A percentile compares a stretch with the other conserved stretches of the same genome.
phyloP scores from a whole-genome alignment of 108 stramenopile species.

The Schizochytrium sp. region DNA sequence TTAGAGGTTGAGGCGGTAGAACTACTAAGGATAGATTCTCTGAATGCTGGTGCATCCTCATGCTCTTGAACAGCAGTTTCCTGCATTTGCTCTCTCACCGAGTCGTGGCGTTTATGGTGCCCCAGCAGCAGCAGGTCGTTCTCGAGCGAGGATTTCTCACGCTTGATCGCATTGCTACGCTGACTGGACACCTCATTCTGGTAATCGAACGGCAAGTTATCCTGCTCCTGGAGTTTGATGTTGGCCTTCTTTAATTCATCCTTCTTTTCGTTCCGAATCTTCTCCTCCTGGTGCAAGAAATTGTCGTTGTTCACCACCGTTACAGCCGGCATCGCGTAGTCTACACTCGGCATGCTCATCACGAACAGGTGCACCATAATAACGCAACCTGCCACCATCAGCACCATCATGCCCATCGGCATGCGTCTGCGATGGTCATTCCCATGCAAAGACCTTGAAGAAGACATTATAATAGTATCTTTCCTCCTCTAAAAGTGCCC shows the following conservation, averaged over 20 bases:
- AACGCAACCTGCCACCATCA: not conserved
- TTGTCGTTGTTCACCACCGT: not conserved
- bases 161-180: not conserved
- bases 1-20: not conserved
- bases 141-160: not conserved
- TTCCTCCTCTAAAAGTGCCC: not conserved
- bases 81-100: slow-evolving; percentile 5
- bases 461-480: too few species aligned
- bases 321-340: not conserved
- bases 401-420: slow-evolving; percentile 29
- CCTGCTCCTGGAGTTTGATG: not conserved
- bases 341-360: slow-evolving; percentile 1
- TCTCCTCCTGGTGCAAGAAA: not conserved
- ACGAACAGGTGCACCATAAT: not conserved
- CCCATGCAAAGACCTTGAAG: too few species aligned
- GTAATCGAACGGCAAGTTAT: not conserved
- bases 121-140: not conserved
- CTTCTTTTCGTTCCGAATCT: not conserved
- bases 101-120: not conserved
- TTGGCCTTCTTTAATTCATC: not conserved
- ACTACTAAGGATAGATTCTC: not conserved
- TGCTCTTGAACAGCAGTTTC: not conserved
- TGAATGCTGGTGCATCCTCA: not conserved
- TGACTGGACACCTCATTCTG: not conserved
- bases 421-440: not conserved